Conservation (phyloP, 257 asterid genomes). For the Haberlea rhodopensis region DNA sequence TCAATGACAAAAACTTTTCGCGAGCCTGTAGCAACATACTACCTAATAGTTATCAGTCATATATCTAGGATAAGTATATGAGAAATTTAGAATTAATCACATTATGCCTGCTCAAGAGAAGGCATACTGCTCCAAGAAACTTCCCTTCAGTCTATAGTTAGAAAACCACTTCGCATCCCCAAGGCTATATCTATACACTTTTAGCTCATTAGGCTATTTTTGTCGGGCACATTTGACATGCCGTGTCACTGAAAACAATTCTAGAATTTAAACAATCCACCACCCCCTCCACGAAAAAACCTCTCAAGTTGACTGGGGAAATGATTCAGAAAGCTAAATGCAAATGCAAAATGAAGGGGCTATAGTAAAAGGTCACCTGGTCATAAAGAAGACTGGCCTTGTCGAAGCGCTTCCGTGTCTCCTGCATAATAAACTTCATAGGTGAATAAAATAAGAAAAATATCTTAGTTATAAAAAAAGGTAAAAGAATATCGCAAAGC, state of each 20-base stretch:
- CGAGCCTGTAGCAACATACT: constrained; percentile 63
- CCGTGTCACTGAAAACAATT: constrained; percentile 13
- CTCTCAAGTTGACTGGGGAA: constrained; percentile 16
- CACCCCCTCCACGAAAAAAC: constrained; percentile 14
- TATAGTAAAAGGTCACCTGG: constrained; percentile 57
- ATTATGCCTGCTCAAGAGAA: neutral
- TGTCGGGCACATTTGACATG: neutral
- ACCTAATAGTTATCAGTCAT: constrained; percentile 22
- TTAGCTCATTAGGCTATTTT: neutral
- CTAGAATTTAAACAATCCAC: constrained; percentile 12
- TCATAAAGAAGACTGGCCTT: constrained; percentile 96
- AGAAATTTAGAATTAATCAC: neutral
- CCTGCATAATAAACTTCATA: constrained; percentile 57
- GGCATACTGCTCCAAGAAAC: constrained; percentile 9
- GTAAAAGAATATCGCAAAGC: too few species aligned
- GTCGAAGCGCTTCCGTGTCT: constrained; percentile 95
- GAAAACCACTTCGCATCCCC: neutral
- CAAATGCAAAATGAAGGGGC: constrained; percentile 15
- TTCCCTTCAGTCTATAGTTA: neutral
- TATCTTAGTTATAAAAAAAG: constrained; percentile 6
- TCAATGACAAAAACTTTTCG: constrained; percentile 87
- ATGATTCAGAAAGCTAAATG: constrained; percentile 8
- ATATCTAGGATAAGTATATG: neutral
- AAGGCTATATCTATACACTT: neutral
- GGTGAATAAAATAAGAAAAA: constrained; percentile 24